Evolutionary conservation across 2,329 filamentous ascomycete species (phyloP).

Genomic region (Orbilia ellipsospora): DNA sequence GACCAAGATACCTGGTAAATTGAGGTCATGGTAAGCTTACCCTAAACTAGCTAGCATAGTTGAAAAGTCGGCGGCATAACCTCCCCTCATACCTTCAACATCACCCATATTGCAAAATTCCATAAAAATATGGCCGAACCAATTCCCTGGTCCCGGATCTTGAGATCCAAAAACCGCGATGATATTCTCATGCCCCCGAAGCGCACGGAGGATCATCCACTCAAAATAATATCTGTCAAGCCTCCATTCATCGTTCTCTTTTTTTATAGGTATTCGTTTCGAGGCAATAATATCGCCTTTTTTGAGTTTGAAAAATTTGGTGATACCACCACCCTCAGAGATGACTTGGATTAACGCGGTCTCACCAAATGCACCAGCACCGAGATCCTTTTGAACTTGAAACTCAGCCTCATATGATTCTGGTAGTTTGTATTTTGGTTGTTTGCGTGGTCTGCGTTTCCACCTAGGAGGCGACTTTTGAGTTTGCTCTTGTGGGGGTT

Average conservation of each 20-base stretch:
- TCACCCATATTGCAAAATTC: constrained; percentile 43
- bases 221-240: not conserved
- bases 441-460: not conserved
- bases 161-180: constrained; percentile 10
- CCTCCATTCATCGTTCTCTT: not conserved
- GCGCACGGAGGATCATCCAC: constrained; percentile 8
- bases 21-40: not conserved
- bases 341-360: constrained; percentile 20
- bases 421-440: constrained; percentile 15
- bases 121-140: constrained; percentile 40
- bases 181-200: constrained; percentile 36
- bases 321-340: constrained; percentile 5
- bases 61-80: not conserved
- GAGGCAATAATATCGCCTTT: not conserved
- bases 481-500: not conserved
- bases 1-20: too few relatives aligned
- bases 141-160: constrained; percentile 1
- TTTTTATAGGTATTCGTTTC: constrained; percentile 6
- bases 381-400: constrained; percentile 8
- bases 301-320: constrained; percentile 15
- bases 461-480: not conserved
- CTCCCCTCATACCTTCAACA: not conserved
- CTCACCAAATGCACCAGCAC: constrained; percentile 11
- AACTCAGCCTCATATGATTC: constrained; percentile 13
- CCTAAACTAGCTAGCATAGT: not conserved